These are phyloP conservation scores for Arabidopsis thaliana DNA, from an alignment of 345 rosid genomes.

Conservation along the genomic window DNA sequence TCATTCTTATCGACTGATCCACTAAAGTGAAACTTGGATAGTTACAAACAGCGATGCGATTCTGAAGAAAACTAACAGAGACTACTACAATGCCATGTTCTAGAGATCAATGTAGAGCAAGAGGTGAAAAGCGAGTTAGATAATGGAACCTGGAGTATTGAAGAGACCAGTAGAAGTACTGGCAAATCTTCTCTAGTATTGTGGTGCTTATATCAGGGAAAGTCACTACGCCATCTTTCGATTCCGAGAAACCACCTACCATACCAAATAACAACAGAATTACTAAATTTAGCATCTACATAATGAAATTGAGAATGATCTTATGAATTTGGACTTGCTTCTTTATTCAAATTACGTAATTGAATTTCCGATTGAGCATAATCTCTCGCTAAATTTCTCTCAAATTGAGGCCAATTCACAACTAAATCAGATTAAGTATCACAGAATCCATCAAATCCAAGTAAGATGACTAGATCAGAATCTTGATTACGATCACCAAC, in stretches of 20 bases:
- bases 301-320: conserved; percentile 1
- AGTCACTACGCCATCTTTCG: conserved; percentile 78
- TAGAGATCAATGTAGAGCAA: neutral
- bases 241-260: conserved; percentile 74
- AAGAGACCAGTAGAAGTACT: conserved; percentile 88
- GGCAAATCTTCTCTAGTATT: conserved; percentile 88
- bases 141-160: conserved; percentile 72
- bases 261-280: neutral
- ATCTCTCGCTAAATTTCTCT: neutral
- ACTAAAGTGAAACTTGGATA: neutral
- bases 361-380: conserved; percentile 8
- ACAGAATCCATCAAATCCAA: conserved; percentile 7
- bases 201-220: conserved; percentile 85
- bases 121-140: conserved; percentile 3
- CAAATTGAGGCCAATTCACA: conserved; percentile 4
- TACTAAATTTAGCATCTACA: neutral
- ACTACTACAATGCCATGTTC: neutral
- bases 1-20: neutral
- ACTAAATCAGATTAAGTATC: neutral
- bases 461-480: conserved; percentile 12
- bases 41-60: neutral
- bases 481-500: conserved; percentile 11
- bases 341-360: conserved; percentile 3
- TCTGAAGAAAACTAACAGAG: neutral
- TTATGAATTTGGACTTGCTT: neutral